These are phyloP conservation scores for Aureobasidium sp. DNA, from an alignment of 2,329 filamentous ascomycete species.

Conservation along the genomic window DNA sequence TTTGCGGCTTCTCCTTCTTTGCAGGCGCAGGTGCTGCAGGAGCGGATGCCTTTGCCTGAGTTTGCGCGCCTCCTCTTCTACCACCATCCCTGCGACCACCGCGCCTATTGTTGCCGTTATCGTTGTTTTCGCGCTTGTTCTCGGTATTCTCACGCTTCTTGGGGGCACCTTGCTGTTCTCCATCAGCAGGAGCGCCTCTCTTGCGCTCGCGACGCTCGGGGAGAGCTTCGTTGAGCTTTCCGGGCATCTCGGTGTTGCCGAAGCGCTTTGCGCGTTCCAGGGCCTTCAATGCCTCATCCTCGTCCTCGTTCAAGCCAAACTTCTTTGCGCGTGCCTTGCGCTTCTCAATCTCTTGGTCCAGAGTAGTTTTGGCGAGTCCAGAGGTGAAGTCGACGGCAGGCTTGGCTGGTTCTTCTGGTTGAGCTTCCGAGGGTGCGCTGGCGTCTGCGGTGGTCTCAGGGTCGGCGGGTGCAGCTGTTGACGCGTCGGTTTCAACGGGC, in stretches of 20 bases:
- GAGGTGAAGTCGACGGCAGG: constrained; percentile 48
- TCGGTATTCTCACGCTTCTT: constrained; percentile 26
- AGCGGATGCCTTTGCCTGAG: not conserved
- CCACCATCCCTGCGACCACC: constrained; percentile 17
- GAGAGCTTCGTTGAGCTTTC: constrained; percentile 62
- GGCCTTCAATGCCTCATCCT: constrained; percentile 44
- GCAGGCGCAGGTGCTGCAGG: not conserved
- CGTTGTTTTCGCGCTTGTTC: too few species aligned
- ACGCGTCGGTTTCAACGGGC: constrained; percentile 15
- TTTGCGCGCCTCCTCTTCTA: not conserved
- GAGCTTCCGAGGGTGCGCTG: constrained; percentile 22
- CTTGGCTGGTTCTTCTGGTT: constrained; percentile 27
- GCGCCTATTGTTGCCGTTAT: not conserved
- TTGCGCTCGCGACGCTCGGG: constrained; percentile 56
- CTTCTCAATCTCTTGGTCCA: constrained; percentile 45
- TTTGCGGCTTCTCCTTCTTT: constrained; percentile 15
- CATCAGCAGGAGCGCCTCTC: constrained; percentile 42
- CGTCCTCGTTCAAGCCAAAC: constrained; percentile 56
- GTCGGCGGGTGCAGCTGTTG: constrained; percentile 25
- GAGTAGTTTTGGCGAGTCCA: constrained; percentile 53
- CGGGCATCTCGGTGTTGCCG: constrained; percentile 47
- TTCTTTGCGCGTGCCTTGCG: constrained; percentile 57
- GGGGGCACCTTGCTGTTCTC: constrained; percentile 35
- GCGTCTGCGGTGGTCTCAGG: constrained; percentile 15
- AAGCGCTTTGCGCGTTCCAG: constrained; percentile 64